Base-by-base conservation (phyloP, 352 stramenopile species). In the Plasmopara halstedii region DNA sequence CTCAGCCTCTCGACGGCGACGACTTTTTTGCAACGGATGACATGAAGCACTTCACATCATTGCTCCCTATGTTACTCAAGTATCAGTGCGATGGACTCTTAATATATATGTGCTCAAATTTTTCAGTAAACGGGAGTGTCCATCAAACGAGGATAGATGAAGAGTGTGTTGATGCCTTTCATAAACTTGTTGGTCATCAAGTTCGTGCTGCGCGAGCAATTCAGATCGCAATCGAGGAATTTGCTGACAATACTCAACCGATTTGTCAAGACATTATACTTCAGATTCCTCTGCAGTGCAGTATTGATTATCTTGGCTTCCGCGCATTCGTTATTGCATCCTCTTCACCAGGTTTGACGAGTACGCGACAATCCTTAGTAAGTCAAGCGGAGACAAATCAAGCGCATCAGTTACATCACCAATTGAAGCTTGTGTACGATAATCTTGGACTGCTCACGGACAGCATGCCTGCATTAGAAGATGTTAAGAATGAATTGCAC, bases 221-320 rank as follows among this genome's bases (percentile, higher is more conserved):
- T 6, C 58, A 69, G 8, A 23, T 56, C 4, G 58, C 53, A 8
- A 56, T 79, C 14, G 29, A 58, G 27, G 50, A 55, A 43, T 15
- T 9, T 9, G 46, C 40, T 25, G 15, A 29, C 3, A 27, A 53
- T 6, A 27, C 33, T 15, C 42, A 49, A 6, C 19, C 64, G 11
- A 46, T 2, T 38, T 13, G 27, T 18, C 44, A 51, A 25, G 23
- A 32, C 10, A 42, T 51, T 17, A 7, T 18, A 14, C 26, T 66
- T 10, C 57, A 54, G 19, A 53, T 85, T 11, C 77, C 73, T 0
- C 55, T 88, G 0, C 73, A 88, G 40, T 85, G 77, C 33, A 47
- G 40, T 8, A 50, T 86, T 14, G 72, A 88, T 53, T 68, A 85
- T 34, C 42, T 84, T 18, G 77, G 74, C 1, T 82, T 72, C 36